Conservation (phyloP, 306 rosid species). For the Vicia sativa region DNA sequence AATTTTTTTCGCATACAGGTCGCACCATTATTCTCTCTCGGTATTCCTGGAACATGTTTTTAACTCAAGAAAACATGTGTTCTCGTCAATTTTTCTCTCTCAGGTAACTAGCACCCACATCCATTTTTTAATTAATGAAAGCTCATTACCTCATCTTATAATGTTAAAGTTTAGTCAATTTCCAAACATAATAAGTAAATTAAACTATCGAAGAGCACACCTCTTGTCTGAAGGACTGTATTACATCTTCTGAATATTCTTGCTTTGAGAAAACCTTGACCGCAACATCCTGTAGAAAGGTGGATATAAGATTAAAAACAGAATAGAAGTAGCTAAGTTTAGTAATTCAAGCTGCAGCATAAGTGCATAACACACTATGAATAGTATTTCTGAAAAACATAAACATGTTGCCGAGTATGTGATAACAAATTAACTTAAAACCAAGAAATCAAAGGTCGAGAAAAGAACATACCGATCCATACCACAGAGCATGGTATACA, state of each 20-base stretch:
- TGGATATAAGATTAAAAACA: constrained; percentile 31
- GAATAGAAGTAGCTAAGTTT: too few species aligned
- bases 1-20: too few species aligned
- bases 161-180: background rate
- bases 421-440: constrained; percentile 30
- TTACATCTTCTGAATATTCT: constrained; percentile 84
- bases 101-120: constrained; percentile 10
- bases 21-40: too few species aligned
- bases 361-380: constrained; percentile 27
- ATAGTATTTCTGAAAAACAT: constrained; percentile 20
- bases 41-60: too few species aligned
- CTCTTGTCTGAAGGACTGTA: constrained; percentile 92
- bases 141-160: constrained; percentile 23
- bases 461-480: constrained; percentile 92
- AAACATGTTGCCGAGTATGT: background rate
- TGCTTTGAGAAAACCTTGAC: constrained; percentile 90
- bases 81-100: background rate
- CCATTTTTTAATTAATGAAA: background rate
- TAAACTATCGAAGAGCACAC: constrained; percentile 49
- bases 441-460: constrained; percentile 50
- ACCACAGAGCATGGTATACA: constrained; percentile 97
- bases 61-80: too few species aligned
- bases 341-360: too few species aligned
- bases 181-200: constrained; percentile 24
- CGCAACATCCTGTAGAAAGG: constrained; percentile 79